Evolutionary conservation across 257 asterid species (phyloP), one percentile per base, ranked within the genome.

Genomic region (Solanum virginianum): DNA sequence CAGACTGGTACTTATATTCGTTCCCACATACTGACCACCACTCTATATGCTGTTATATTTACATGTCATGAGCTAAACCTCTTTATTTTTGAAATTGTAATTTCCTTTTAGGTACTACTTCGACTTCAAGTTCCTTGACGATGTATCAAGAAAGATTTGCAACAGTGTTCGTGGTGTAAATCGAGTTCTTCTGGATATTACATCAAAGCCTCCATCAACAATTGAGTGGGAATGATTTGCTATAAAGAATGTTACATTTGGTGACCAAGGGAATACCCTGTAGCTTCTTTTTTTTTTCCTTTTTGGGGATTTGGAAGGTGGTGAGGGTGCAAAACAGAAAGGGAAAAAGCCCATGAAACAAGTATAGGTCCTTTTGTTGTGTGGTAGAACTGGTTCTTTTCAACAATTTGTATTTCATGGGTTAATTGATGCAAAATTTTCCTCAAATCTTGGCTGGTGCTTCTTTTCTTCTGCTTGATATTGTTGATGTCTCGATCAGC

Each of bases 171-270:
- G 92, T 1, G 97, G 99, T 26, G 98, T 97, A n/a, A 97, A 97
- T 74, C 92, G 98, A 80, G 99, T 97, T 91, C 97, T 97, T 87
- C 95, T 93, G 39, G 99, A 97, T 86, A 92, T 97, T 68, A 97
- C 98, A 8, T 95, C 99, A n/a, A 97, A 97, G 90, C 99, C 99
- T 88, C 99, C 99, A 15, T 93, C 99, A 8, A 97, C 99, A 10
- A 97, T 97, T 79, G 99, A 97, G 89, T 97, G 99, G 98, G 98
- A 97, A 88, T 97, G 88, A 85, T 59, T 26, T 69, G 5, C 41
- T 70, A 2, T 17, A 49, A 13, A 39, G 47, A 59, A 26, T 51
- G 24, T 71, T 60, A 29, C 41, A n/a, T 49, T 32, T 43, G 26
- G 66, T 53, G 53, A 59, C 18, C 4, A 18, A 10, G 18, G 74